A percentile compares a stretch with the other conserved stretches of the same genome.
phyloP scores from a whole-genome alignment of 352 stramenopile species.

The Phytophthora citrophthora region DNA sequence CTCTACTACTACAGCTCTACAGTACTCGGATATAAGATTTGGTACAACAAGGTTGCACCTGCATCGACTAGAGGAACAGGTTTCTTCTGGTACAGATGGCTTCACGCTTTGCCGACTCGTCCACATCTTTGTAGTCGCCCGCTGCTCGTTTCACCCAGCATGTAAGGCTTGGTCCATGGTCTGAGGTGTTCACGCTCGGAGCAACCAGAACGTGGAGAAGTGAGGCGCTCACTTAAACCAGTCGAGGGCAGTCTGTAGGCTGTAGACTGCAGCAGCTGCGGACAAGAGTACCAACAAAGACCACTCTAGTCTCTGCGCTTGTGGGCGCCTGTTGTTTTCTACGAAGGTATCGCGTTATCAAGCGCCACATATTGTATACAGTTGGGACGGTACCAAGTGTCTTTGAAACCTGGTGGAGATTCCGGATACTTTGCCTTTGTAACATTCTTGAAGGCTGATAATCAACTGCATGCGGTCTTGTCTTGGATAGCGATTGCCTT shows the following conservation, averaged over 20 bases:
- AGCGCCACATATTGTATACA: constrained; percentile 10
- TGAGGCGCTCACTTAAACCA: neutral
- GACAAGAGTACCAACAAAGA: neutral
- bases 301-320: neutral
- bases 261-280: neutral
- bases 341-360: no score
- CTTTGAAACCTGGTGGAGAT: constrained; percentile 21
- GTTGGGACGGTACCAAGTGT: constrained; percentile 22
- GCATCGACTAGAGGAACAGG: constrained; percentile 22
- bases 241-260: no score
- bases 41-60: no score
- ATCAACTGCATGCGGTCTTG: neutral
- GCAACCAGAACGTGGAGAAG: neutral
- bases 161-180: neutral
- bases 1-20: no score
- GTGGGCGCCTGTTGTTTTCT: no score
- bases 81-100: constrained; percentile 32
- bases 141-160: constrained; percentile 6
- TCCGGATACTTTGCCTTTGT: constrained; percentile 21
- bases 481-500: neutral
- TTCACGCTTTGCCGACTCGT: constrained; percentile 1
- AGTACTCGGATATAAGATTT: no score
- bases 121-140: constrained; percentile 11
- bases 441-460: constrained; percentile 7
- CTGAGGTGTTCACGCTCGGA: neutral